phyloP scores from a whole-genome alignment of 1,284 basidiomycete genomes.

The Thelephora terrestris region DNA sequence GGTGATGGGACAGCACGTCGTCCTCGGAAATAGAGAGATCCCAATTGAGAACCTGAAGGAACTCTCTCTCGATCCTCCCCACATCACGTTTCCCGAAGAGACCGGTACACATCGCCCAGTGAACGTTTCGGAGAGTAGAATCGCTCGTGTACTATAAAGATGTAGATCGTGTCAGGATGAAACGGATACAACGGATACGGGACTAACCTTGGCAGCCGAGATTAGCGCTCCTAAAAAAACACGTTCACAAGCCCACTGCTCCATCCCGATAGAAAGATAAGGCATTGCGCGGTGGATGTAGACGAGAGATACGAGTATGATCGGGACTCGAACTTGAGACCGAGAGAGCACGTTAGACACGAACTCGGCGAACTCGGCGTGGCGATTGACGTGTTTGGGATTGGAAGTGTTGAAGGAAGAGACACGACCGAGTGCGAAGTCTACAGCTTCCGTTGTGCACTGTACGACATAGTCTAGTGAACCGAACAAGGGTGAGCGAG shows the following conservation, averaged over 20 bases:
- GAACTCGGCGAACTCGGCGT: constrained; percentile 47
- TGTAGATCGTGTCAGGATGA: constrained; percentile 7
- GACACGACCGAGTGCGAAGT: constrained; percentile 57
- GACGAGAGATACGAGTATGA: constrained; percentile 52
- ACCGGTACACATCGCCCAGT: constrained; percentile 70
- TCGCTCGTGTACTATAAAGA: constrained; percentile 54
- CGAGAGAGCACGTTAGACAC: constrained; percentile 54
- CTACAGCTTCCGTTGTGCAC: constrained; percentile 55
- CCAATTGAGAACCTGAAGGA: constrained; percentile 65
- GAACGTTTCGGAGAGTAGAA: constrained; percentile 66
- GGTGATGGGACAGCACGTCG: constrained; percentile 54
- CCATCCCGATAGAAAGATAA: constrained; percentile 63
- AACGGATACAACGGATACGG: background rate
- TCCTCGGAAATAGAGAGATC: constrained; percentile 52
- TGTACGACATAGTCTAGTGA: constrained; percentile 55
- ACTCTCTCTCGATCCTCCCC: constrained; percentile 68
- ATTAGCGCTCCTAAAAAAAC: constrained; percentile 68
- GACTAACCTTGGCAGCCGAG: constrained; percentile 57
- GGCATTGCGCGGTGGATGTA: constrained; percentile 65
- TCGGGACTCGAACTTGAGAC: constrained; percentile 57
- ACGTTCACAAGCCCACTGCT: constrained; percentile 70
- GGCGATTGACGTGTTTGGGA: constrained; percentile 36
- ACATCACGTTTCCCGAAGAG: constrained; percentile 71
- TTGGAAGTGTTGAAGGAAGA: constrained; percentile 30
- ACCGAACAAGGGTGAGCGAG: constrained; percentile 7